phyloP scores from a whole-genome alignment of 2,329 filamentous ascomycete species.

The Arachnomyces sp. region DNA sequence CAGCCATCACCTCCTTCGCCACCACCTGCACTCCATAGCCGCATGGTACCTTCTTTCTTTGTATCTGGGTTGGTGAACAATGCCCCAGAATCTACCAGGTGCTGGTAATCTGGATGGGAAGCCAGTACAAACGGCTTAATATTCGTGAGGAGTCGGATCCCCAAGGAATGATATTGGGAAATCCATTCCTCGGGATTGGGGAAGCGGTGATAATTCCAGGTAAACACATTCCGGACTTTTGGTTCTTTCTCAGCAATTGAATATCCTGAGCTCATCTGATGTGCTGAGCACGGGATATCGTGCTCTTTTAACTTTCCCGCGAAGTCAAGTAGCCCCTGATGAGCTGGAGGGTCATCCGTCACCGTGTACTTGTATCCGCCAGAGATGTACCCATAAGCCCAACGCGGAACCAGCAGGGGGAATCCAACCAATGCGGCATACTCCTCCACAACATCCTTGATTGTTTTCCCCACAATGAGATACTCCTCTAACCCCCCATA shows the following conservation, averaged over 20 bases:
- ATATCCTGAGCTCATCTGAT: constrained; percentile 66
- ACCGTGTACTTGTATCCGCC: constrained; percentile 58
- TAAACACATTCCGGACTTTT: constrained; percentile 62
- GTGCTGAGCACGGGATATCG: constrained; percentile 61
- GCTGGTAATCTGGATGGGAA: constrained; percentile 58
- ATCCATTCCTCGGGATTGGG: constrained; percentile 59
- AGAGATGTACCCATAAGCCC: constrained; percentile 65
- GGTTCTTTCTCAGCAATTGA: constrained; percentile 59
- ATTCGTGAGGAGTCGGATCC: constrained; percentile 61
- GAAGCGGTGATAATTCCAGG: constrained; percentile 64
- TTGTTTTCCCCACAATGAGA: constrained; percentile 55
- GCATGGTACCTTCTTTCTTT: constrained; percentile 46
- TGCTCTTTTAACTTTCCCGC: constrained; percentile 53
- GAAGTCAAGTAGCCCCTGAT: constrained; percentile 52
- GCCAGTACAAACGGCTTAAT: constrained; percentile 64
- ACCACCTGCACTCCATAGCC: constrained; percentile 64
- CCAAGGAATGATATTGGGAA: constrained; percentile 52
- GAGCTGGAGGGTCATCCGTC: constrained; percentile 47
- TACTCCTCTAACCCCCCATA: constrained; percentile 66
- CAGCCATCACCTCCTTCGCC: constrained; percentile 61
- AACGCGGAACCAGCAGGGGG: constrained; percentile 59
- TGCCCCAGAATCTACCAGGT: constrained; percentile 49
- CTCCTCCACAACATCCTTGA: constrained; percentile 56
- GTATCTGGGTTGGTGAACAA: constrained; percentile 56
- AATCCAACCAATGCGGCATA: constrained; percentile 63